A percentile compares a stretch with the other conserved stretches of the same genome.
Conservation (phyloP, 148 eudicot genomes). For the Chenopodium album region DNA sequence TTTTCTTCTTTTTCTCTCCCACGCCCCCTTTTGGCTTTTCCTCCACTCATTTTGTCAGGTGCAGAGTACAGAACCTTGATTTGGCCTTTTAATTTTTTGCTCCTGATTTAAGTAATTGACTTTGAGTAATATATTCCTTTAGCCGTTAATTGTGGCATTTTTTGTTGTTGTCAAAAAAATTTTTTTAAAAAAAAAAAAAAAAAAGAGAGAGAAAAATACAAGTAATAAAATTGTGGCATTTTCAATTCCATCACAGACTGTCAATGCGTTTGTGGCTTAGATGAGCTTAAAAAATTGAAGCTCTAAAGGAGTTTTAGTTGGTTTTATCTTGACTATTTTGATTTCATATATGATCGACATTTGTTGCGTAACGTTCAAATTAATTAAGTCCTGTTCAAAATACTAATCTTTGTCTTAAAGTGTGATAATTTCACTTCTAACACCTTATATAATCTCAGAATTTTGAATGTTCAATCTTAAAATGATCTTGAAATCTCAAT, state of each 20-base stretch:
- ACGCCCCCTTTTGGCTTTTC: neutral
- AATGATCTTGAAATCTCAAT: neutral
- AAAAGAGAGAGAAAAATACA: too few relatives aligned
- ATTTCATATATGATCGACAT: neutral
- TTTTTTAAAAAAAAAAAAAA: too few relatives aligned
- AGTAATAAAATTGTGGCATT: too few relatives aligned
- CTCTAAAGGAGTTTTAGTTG: neutral
- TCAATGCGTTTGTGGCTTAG: neutral
- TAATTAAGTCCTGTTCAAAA: neutral
- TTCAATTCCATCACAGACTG: neutral
- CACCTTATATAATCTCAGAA: neutral
- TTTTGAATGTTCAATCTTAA: neutral
- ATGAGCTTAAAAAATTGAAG: neutral
- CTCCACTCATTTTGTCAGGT: conserved; percentile 3
- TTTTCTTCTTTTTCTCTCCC: too few relatives aligned
- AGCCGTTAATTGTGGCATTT: conserved; percentile 1
- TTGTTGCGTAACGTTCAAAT: neutral
- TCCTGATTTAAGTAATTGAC: neutral
- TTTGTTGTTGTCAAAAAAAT: neutral
- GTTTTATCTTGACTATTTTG: neutral
- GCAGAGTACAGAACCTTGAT: conserved; percentile 17
- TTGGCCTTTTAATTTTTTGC: conserved; percentile 11
- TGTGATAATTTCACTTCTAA: neutral
- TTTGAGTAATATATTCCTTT: neutral
- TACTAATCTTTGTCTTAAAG: neutral